phyloP scores from a whole-genome alignment of 78 protist genomes.

The Blattamonas nauphoetae region DNA sequence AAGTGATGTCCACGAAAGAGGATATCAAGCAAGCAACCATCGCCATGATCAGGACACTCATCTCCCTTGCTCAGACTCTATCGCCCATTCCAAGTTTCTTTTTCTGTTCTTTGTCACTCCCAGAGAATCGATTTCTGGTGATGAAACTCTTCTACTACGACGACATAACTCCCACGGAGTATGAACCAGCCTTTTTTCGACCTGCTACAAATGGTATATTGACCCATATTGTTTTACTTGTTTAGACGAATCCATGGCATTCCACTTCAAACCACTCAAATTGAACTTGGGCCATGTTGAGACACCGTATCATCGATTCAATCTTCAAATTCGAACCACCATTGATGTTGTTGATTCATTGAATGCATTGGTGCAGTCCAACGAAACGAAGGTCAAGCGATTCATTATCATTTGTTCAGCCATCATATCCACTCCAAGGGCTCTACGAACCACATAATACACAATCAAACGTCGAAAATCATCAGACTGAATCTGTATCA shows the following conservation, averaged over 20 bases:
- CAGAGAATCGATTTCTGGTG: background rate
- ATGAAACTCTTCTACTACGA: slow-evolving; percentile 33
- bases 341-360: background rate
- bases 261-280: background rate
- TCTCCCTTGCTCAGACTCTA: slow-evolving; percentile 28
- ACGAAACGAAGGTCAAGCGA: no score
- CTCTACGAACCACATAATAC: no score
- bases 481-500: no score
- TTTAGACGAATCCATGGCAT: background rate
- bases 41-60: slow-evolving; percentile 14
- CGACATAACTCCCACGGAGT: slow-evolving; percentile 30
- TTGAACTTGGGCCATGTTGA: background rate
- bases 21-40: slow-evolving; percentile 5
- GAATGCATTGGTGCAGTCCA: no score
- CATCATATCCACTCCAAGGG: no score
- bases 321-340: background rate
- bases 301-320: background rate
- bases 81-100: slow-evolving; percentile 1
- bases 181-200: slow-evolving; percentile 30
- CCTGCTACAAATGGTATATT: slow-evolving; percentile 7
- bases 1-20: background rate
- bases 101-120: background rate
- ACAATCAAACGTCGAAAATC: no score
- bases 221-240: background rate
- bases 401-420: no score